Evolutionary conservation across 108 stramenopile species (phyloP), one percentile per base, ranked within the genome.

Genomic region (Nannochloropsis gaditana): DNA sequence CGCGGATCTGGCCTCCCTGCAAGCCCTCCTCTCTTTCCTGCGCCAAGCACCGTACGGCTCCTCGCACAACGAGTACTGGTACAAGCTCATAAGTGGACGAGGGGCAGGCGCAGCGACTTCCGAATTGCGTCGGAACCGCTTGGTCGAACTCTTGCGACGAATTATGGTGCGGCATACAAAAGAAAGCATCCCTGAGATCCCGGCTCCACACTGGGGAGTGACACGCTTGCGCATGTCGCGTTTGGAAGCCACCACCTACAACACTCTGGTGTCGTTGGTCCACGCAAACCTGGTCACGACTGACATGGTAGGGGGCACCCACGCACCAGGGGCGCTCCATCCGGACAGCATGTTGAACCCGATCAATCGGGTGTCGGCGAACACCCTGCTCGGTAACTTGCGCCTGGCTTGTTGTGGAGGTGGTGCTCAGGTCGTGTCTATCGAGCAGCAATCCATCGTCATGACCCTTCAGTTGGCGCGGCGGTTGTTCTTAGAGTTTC

Each of bases 121-220:
- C 3, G 59, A 73, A 8, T 73, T 73, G n/a, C 15, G 59, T 15
- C 15, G 6, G 59, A 73, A 8, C 2, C 15, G 59, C 19, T 73
- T 73, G 59, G 59, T 73, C 59, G 2, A 15, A n/a, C 59, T 73
- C n/a, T 73, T 73, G 59, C 15, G 59, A 41, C 42, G 84, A 84
- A 44, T 88, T 44, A 88, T 88, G 87, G 88, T 89, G 41, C 87
- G 89, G n/a, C 89, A 89, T 84, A 88, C 87, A 21, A 88, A 88
- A 41, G 45, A n/a, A 41, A 84, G 82, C 2, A 45, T 88, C 5
- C 81, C 45, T 41, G 73, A 45, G 43, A 88, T 88, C 21, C 87
- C 87, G 1, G 81, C 87, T 17, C 87, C 87, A 17, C 42, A 44
- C 44, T 21, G 84, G 17, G 50, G 44, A 11, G 79, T 44, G 31